phyloP scores from a whole-genome alignment of 352 stramenopile genomes.

The Thalassiosira exigua region DNA sequence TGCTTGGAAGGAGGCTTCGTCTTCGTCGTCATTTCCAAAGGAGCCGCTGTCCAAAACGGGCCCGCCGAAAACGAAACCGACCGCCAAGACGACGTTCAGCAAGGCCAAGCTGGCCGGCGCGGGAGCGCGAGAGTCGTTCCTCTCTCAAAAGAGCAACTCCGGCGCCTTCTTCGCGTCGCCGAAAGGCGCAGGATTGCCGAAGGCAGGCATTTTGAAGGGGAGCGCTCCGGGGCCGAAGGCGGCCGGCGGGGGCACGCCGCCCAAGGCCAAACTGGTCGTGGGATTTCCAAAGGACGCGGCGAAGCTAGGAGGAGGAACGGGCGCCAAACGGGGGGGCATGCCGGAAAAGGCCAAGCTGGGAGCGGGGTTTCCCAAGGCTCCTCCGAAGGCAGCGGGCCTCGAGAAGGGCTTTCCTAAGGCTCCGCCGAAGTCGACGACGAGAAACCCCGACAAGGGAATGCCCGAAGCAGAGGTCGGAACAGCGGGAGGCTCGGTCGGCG shows the following conservation, averaged over 20 bases:
- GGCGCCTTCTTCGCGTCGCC: too few species aligned
- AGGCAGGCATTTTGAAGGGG: too few species aligned
- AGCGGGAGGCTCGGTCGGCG: too few species aligned
- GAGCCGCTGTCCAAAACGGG: too few species aligned
- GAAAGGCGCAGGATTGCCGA: too few species aligned
- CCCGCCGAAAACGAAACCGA: not conserved
- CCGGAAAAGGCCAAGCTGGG: not conserved
- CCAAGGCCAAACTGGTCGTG: not conserved
- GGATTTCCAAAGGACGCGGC: not conserved
- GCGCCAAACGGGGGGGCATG: too few species aligned
- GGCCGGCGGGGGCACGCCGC: not conserved
- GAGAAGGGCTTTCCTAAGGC: not conserved
- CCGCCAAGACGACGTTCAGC: not conserved
- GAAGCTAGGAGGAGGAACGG: too few species aligned
- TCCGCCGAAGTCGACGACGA: not conserved
- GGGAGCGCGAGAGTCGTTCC: not conserved
- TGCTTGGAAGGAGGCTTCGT: not conserved
- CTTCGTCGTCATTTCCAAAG: too few species aligned
- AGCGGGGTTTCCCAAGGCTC: not conserved
- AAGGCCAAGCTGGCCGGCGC: not conserved
- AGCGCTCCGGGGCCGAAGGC: not conserved
- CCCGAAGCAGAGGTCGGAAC: too few species aligned
- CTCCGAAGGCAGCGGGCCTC: not conserved
- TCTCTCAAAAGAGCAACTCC: slow-evolving; percentile 1
- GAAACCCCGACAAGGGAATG: too few species aligned